Evolutionary conservation across 2,329 filamentous ascomycete genomes (phyloP).

Genomic region (Chaetomiaceae sp.): DNA sequence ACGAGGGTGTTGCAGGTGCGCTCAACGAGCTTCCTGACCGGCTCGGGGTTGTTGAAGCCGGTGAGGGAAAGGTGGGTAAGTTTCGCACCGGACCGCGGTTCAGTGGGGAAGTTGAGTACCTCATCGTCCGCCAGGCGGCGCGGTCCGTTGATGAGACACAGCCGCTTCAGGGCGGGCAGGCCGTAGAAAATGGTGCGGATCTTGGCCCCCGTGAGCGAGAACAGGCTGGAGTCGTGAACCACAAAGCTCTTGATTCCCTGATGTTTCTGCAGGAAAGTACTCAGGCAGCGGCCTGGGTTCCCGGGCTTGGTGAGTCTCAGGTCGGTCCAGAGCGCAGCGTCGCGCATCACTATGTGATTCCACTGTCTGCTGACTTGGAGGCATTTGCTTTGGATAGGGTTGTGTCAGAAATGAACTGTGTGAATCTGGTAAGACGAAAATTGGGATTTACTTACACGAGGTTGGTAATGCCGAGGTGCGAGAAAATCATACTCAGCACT

Average conservation of each 20-base stretch:
- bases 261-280: slow-evolving; percentile 16
- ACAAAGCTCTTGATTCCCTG: slow-evolving; percentile 11
- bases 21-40: not conserved
- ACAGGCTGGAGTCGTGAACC: slow-evolving; percentile 12
- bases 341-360: slow-evolving; percentile 8
- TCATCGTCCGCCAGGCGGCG: not conserved
- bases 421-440: not conserved
- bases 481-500: slow-evolving; percentile 19
- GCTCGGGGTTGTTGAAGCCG: not conserved
- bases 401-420: not conserved
- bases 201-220: slow-evolving; percentile 10
- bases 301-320: slow-evolving; percentile 8
- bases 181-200: slow-evolving; percentile 8
- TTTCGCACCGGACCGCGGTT: not conserved
- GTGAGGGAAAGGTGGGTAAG: slow-evolving; percentile 13
- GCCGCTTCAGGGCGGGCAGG: slow-evolving; percentile 13
- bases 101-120: not conserved
- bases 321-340: slow-evolving; percentile 15
- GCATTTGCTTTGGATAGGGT: slow-evolving; percentile 11
- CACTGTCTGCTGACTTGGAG: slow-evolving; percentile 19
- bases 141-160: slow-evolving; percentile 9
- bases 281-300: slow-evolving; percentile 12
- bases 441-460: slow-evolving; percentile 10
- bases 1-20: not conserved
- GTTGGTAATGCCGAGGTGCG: slow-evolving; percentile 7